Evolutionary conservation across 768 basidiomycete genomes (phyloP), one percentile per base, ranked within the genome.

Genomic region (Baorangia bicolor): DNA sequence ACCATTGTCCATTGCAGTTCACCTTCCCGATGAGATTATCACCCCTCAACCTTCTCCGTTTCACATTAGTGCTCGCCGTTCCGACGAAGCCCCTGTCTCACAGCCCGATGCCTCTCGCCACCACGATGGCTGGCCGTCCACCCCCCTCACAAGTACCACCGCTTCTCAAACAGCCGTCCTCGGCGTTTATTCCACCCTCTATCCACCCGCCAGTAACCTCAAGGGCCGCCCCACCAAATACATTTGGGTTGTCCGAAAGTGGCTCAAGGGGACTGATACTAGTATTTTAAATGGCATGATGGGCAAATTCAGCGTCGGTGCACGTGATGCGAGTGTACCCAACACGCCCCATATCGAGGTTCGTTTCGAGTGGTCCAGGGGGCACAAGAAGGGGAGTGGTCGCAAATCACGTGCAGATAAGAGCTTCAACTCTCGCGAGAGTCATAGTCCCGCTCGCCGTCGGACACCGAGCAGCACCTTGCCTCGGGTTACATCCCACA

Each of bases 291-390:
- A 80, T 42, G 79, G 77, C 20, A 66, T 82, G 57, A 73, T 77
- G 44, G 77, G 74, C 30, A 73, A 71, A 53, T 64, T 78, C 55
- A 70, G 67, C 52, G 62, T 67, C 7, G 63, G 65, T 35, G 33
- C 58, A 51, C 70, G 70, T 18, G 70, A 59, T 35, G 59, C 64
- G n/a, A 61, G 41, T 16, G 40, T 35, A 10, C 39, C 56, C 21
- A 58, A 12, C 44, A 34, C 5, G 38, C 76, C 74, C 1, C 77
- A 75, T 25, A 80, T 90, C 2, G 89, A 92, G 63, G 83, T 93
- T 20, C 73, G 84, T 43, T 87, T 93, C 67, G 90, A 92, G 71
- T 94, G 92, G 92, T 81, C 80, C 63, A 74, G 88, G 45, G 66
- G 60, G 31, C 48, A 57, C 40, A 69, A 68, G 61, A 63, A 64